Base-by-base conservation (phyloP, 2,329 filamentous ascomycete species). In the Fusarium pseudocircinatum region DNA sequence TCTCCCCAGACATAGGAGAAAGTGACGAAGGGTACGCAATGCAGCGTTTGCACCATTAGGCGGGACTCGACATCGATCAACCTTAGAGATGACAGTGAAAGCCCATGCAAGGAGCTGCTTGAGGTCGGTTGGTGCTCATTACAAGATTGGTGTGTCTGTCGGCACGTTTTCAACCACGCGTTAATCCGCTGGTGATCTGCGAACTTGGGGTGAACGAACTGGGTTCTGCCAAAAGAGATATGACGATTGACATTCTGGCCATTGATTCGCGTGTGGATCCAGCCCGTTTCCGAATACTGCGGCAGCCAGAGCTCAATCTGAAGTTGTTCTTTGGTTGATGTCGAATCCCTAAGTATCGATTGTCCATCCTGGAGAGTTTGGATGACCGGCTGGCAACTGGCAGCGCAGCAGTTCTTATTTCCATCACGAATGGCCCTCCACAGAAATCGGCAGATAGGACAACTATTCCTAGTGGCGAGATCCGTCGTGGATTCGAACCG, bases 271-370 rank as follows among this genome's bases (percentile, higher is more conserved):
- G 43, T 28, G 4, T 14, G 3, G 26, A 46, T 46, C 43, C 43
- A 46, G 43, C 18, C 43, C 24, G 9, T 9, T 2, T 46, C 24
- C 24, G 3, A 9, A 16, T 46, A 11, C 43, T 46, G 43, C 12
- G 2, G 43, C 7, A 46, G 18, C 18, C 0, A 28, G 26, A 46
- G 43, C 7, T 0, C 2, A 28, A 46, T 10, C 18, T 2, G 7
- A 14, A 46, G 3, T 14, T 4, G 14, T 46, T 28, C 24, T 14
- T 9, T 0, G 7, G 5, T 20, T 46, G 24, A 14, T 46, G 28
- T 28, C 6, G 18, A 6, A 46, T 46, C 18, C 0, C 43, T 20
- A 2, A 16, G 14, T 12, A 14, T 46, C 7, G 24, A 14, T 28
- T 22, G 26, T 28, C 12, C 18, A 28, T 28, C 12, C 43, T 22